Evolutionary conservation across 108 stramenopile genomes (phyloP), one percentile per base, ranked within the genome.

Genomic region (Fragilariopsis cylindrus): DNA sequence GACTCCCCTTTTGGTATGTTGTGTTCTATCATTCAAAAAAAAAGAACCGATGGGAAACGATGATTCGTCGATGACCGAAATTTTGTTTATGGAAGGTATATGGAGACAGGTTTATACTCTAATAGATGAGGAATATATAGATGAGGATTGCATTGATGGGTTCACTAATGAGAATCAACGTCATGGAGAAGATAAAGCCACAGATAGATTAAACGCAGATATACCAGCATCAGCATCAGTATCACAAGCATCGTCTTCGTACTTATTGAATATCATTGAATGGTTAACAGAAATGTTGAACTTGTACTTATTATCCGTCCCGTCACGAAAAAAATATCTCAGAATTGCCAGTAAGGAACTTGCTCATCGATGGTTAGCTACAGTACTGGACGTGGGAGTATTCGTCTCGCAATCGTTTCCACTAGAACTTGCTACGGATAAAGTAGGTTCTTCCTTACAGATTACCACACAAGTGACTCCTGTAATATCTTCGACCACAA

Each of bases 261-360:
- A 30, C 30, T 16, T 48, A n/a, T 50, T 73, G 15, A 50, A 66
- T 21, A 45, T 66, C 55, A 15, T 79, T 42, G 44, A 70, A 40
- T 84, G 83, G 83, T 46, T 79, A 48, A 74, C 78, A 70, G 41
- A 65, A 15, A 48, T 57, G 18, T 52, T 84, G 46, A 55, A 79
- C 49, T 40, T 84, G 67, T 78, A 60, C 56, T n/a, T 76, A 48
- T 50, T 21, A 52, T 58, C 71, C 58, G 52, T 82, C 7, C 47
- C 67, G 4, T 77, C 63, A 8, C 62, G 45, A 3, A 63, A 63
- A 44, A 52, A 52, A 13, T 55, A 71, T 5, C 42, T 42, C 11
- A 47, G 46, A 44, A 44, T 54, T 41, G 52, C 72, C 6, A 62
- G 72, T 57, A 83, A 75, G 48, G 82, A 78, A 74, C 16, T 79